Evolutionary conservation across 2,329 filamentous ascomycete species (phyloP).

Genomic region (Colletotrichum tofieldiae): DNA sequence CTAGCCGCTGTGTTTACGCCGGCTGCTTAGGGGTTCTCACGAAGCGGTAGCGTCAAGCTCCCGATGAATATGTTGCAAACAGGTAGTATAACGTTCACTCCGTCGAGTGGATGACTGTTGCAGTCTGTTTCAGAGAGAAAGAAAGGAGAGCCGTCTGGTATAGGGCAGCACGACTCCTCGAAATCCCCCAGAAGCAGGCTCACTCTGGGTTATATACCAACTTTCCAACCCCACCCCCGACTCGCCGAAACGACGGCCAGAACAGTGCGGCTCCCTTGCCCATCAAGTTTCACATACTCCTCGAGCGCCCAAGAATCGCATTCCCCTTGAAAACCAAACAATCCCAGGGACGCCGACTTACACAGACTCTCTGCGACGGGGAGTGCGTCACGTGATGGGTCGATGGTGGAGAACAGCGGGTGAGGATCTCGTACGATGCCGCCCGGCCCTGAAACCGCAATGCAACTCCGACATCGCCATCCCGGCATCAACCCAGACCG

Average conservation of each 20-base stretch:
- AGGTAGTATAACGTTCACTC: background rate
- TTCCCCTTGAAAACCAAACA: slow-evolving; percentile 1
- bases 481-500: background rate
- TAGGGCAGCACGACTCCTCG: background rate
- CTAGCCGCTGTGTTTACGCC: too few species aligned
- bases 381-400: slow-evolving; percentile 31
- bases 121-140: background rate
- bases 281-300: background rate
- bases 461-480: slow-evolving; percentile 33
- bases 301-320: background rate
- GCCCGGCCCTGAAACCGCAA: slow-evolving; percentile 39
- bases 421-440: slow-evolving; percentile 40
- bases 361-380: slow-evolving; percentile 18
- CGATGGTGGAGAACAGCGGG: slow-evolving; percentile 35
- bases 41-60: too few species aligned
- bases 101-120: background rate
- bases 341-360: slow-evolving; percentile 19
- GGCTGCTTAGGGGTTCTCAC: background rate
- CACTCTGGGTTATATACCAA: background rate
- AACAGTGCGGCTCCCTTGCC: background rate
- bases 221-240: background rate
- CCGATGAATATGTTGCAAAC: background rate
- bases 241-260: background rate
- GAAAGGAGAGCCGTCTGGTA: background rate
- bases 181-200: background rate